These are phyloP conservation scores for Metarhizium guizhouense DNA, from an alignment of 2,329 filamentous ascomycete genomes.

Conservation along the genomic window DNA sequence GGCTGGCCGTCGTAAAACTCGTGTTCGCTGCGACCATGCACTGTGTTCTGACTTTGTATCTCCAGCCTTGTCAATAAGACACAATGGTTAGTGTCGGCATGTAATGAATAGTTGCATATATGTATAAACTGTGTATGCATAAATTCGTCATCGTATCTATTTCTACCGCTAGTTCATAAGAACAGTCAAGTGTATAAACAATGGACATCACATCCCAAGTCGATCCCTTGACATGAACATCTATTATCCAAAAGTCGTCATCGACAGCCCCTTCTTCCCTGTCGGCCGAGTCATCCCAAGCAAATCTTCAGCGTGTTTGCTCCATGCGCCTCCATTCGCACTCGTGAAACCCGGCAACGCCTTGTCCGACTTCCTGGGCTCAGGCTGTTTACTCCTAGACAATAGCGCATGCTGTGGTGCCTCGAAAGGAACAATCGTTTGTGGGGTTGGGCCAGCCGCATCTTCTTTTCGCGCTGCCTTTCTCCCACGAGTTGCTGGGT, in stretches of 20 bases:
- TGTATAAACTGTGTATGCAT: too few species aligned
- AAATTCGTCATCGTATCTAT: background rate
- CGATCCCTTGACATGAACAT: background rate
- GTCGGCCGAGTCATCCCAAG: conserved; percentile 51
- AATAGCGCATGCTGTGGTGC: conserved; percentile 12
- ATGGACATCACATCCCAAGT: background rate
- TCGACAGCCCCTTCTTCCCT: conserved; percentile 9
- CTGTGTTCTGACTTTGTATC: too few species aligned
- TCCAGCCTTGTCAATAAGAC: too few species aligned
- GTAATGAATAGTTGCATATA: too few species aligned
- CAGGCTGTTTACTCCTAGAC: background rate
- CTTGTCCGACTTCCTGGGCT: conserved; percentile 6
- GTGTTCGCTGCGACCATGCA: too few species aligned
- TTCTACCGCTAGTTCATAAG: background rate
- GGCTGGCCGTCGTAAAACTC: too few species aligned
- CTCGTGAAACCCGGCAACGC: conserved; percentile 35
- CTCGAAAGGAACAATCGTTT: conserved; percentile 29
- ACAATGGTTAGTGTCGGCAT: too few species aligned
- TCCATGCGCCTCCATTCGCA: conserved; percentile 57
- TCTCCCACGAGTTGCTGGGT: conserved; percentile 43
- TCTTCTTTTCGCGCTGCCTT: conserved; percentile 44
- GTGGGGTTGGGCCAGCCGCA: conserved; percentile 39
- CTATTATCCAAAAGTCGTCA: background rate
- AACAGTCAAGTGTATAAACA: background rate
- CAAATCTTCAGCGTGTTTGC: conserved; percentile 57